Conservation (phyloP, 257 asterid species). For the Nicotiana knightiana region DNA sequence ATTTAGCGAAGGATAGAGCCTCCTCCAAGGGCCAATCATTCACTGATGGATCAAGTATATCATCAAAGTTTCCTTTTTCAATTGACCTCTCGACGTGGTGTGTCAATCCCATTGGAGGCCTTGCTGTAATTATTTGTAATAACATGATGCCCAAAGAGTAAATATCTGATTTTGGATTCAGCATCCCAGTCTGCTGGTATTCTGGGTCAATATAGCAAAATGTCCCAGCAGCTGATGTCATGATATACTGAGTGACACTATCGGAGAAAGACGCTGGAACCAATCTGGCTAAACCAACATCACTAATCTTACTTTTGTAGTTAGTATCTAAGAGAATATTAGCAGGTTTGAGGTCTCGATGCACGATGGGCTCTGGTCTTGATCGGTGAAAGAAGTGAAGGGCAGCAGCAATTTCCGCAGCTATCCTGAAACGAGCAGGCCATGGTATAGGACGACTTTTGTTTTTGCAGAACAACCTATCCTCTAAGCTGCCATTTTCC, state of each 20-base stretch:
- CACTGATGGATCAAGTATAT: slow-evolving; percentile 57
- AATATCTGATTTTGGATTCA: slow-evolving; percentile 76
- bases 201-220: slow-evolving; percentile 96
- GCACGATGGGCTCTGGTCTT: slow-evolving; percentile 88
- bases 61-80: slow-evolving; percentile 44
- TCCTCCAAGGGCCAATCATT: slow-evolving; percentile 81
- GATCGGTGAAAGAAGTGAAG: slow-evolving; percentile 80
- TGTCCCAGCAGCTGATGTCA: slow-evolving; percentile 98
- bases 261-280: slow-evolving; percentile 64
- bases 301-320: slow-evolving; percentile 79
- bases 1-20: slow-evolving; percentile 53
- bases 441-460: slow-evolving; percentile 55
- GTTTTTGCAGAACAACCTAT: slow-evolving; percentile 50
- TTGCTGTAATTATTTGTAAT: slow-evolving; percentile 71
- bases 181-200: slow-evolving; percentile 85
- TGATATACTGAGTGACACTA: slow-evolving; percentile 52
- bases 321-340: slow-evolving; percentile 74
- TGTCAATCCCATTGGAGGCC: slow-evolving; percentile 68
- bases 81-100: slow-evolving; percentile 59
- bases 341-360: slow-evolving; percentile 92
- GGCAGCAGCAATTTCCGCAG: slow-evolving; percentile 86
- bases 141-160: slow-evolving; percentile 69
- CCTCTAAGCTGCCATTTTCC: slow-evolving; percentile 87
- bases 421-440: slow-evolving; percentile 64
- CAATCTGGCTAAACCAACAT: slow-evolving; percentile 78